These are phyloP conservation scores for Hymenoscyphus infarciens DNA, from an alignment of 2,329 filamentous ascomycete species.

Conservation along the genomic window DNA sequence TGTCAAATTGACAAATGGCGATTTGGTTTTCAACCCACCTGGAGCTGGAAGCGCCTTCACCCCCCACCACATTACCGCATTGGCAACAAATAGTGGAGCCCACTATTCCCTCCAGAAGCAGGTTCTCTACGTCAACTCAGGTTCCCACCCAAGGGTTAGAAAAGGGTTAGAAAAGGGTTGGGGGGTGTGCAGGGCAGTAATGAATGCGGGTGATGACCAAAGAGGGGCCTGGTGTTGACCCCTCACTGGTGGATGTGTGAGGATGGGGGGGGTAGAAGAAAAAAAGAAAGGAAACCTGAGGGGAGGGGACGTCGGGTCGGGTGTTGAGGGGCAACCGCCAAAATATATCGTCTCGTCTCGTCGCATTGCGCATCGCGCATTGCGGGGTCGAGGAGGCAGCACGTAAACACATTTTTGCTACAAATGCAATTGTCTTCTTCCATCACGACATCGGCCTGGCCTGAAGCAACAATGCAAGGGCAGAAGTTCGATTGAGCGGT, in stretches of 20 bases:
- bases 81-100: background rate
- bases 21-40: background rate
- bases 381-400: background rate
- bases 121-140: no score
- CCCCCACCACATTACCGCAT: background rate
- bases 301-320: no score
- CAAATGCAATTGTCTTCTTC: background rate
- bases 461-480: conserved; percentile 1
- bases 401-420: background rate
- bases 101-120: background rate
- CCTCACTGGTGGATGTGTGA: background rate
- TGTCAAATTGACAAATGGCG: conserved; percentile 3
- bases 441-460: background rate
- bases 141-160: background rate
- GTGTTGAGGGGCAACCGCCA: background rate
- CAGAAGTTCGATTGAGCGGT: background rate
- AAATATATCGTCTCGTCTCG: no score
- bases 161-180: background rate
- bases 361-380: no score
- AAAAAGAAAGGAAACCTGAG: no score
- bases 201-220: background rate
- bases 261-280: background rate
- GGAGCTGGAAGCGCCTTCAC: background rate
- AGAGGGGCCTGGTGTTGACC: background rate
- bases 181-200: background rate